Conservation (phyloP, 352 stramenopile species). For the Pythium dissimile region DNA sequence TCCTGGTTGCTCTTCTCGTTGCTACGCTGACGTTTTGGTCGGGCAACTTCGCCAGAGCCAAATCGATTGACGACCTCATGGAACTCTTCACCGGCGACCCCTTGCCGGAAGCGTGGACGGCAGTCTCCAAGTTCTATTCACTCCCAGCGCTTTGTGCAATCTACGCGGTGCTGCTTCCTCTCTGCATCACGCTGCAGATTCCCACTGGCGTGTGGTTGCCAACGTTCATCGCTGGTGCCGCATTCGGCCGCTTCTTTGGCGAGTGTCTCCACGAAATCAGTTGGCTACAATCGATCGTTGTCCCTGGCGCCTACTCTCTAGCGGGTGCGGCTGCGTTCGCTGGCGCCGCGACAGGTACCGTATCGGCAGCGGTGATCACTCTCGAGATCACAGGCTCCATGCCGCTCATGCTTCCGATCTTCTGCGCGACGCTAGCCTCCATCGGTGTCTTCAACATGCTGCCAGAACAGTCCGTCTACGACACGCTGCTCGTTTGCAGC, state of each 20-base stretch:
- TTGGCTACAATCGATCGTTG: constrained; percentile 24
- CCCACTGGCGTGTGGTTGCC: constrained; percentile 84
- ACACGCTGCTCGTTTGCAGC: constrained; percentile 71
- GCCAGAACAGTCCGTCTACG: constrained; percentile 78
- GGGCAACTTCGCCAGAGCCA: constrained; percentile 53
- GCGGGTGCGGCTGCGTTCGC: constrained; percentile 74
- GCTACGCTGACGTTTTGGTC: constrained; percentile 69
- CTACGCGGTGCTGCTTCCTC: constrained; percentile 61
- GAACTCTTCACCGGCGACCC: constrained; percentile 55
- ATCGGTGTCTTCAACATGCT: constrained; percentile 65
- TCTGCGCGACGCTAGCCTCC: constrained; percentile 62
- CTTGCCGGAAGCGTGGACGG: constrained; percentile 42
- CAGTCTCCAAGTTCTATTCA: constrained; percentile 68
- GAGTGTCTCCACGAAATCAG: constrained; percentile 34
- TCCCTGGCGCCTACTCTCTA: constrained; percentile 75
- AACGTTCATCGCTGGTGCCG: constrained; percentile 80
- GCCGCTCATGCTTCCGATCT: constrained; percentile 78
- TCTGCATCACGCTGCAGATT: constrained; percentile 81
- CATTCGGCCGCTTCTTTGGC: constrained; percentile 77
- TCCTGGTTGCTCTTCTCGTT: constrained; percentile 61
- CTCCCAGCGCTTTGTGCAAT: constrained; percentile 42
- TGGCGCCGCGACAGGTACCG: constrained; percentile 61
- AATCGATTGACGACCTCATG: constrained; percentile 55
- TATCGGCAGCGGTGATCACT: constrained; percentile 85
- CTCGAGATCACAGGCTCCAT: constrained; percentile 85